Evolutionary conservation across 441 rosid species (phyloP).

Genomic region (Aquilaria agallochum): DNA sequence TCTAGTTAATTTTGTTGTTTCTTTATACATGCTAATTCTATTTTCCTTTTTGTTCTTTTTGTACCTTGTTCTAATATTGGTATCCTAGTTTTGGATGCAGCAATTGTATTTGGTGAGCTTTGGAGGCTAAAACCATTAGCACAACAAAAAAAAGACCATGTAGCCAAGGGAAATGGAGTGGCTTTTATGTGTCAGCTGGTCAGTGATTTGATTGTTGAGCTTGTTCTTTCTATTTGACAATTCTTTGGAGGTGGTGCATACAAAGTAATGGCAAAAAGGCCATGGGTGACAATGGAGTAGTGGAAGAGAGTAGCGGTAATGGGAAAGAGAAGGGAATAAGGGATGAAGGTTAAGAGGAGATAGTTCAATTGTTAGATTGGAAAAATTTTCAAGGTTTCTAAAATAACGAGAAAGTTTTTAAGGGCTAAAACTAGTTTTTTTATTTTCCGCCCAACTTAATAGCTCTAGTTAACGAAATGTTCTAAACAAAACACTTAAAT

Average conservation of each 20-base stretch:
- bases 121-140: constrained; percentile 96
- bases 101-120: constrained; percentile 87
- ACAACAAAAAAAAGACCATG: constrained; percentile 73
- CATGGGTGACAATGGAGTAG: constrained; percentile 26
- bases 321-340: no score
- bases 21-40: no score
- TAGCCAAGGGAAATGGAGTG: constrained; percentile 95
- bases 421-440: no score
- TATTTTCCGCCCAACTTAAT: no score
- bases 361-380: no score
- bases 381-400: no score
- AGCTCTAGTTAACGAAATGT: no score
- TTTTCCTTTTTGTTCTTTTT: not conserved
- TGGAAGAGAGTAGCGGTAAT: no score
- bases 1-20: constrained; percentile 45
- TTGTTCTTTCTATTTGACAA: constrained; percentile 84
- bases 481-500: no score
- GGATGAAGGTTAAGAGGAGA: no score
- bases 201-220: constrained; percentile 90
- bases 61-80: constrained; percentile 4
- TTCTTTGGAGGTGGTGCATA: constrained; percentile 91
- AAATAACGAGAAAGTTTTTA: no score
- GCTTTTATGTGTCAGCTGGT: constrained; percentile 54
- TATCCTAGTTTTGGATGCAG: constrained; percentile 30
- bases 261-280: constrained; percentile 85